phyloP scores from a whole-genome alignment of 768 basidiomycete genomes.

The Lactarius sanguifluus region DNA sequence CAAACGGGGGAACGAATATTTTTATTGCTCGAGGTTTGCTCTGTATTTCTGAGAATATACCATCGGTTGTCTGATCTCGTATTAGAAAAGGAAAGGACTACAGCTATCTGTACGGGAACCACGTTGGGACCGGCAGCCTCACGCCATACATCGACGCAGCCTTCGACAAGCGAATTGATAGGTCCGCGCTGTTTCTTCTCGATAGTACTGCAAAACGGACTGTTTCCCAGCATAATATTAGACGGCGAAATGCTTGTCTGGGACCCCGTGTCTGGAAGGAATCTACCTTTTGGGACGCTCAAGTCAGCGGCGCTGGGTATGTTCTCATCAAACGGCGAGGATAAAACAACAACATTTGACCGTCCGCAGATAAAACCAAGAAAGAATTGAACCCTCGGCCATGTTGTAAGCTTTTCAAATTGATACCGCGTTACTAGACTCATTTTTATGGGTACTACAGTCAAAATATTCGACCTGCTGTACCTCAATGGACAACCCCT shows the following conservation, averaged over 20 bases:
- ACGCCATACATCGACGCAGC: slow-evolving; percentile 82
- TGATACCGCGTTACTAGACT: background rate
- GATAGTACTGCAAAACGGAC: background rate
- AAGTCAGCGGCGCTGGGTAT: slow-evolving; percentile 89
- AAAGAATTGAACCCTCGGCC: slow-evolving; percentile 77
- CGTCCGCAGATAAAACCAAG: slow-evolving; percentile 60
- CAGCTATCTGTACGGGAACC: slow-evolving; percentile 87
- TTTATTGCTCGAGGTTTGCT: slow-evolving; percentile 83
- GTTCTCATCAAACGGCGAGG: slow-evolving; percentile 13
- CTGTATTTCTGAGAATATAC: background rate
- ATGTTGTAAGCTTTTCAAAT: slow-evolving; percentile 63
- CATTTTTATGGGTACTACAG: slow-evolving; percentile 41
- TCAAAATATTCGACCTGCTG: slow-evolving; percentile 95
- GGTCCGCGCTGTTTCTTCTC: slow-evolving; percentile 51
- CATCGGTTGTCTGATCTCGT: slow-evolving; percentile 10
- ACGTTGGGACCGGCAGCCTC: slow-evolving; percentile 78
- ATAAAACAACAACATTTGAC: background rate
- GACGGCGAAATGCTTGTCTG: slow-evolving; percentile 99
- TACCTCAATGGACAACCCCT: slow-evolving; percentile 85
- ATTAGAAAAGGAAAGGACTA: slow-evolving; percentile 86
- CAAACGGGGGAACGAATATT: slow-evolving; percentile 86
- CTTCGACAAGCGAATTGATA: slow-evolving; percentile 73
- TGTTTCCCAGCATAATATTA: slow-evolving; percentile 68
- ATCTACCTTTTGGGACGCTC: slow-evolving; percentile 88
- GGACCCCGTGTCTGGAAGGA: slow-evolving; percentile 87